Evolutionary conservation across 805 yeast species (phyloP).

Genomic region (Ascoidea rubescens): DNA sequence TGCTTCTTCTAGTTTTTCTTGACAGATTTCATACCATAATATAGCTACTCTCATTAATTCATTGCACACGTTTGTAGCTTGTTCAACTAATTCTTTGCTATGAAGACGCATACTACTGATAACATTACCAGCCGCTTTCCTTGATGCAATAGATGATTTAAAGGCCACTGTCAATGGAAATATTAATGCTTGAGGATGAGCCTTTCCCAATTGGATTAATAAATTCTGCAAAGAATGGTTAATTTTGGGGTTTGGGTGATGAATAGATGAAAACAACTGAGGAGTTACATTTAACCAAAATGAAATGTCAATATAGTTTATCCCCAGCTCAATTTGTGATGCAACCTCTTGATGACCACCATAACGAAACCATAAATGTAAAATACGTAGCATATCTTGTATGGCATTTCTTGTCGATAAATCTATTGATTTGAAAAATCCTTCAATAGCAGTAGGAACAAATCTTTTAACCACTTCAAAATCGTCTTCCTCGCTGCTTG

Average conservation of each 20-base stretch:
- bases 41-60: constrained; percentile 93
- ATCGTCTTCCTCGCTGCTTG: constrained; percentile 13
- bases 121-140: constrained; percentile 89
- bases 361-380: constrained; percentile 91
- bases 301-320: constrained; percentile 76
- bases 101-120: constrained; percentile 88
- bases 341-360: constrained; percentile 92
- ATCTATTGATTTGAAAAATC: constrained; percentile 90
- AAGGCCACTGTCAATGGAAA: constrained; percentile 94
- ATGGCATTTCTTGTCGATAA: constrained; percentile 75
- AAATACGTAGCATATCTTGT: constrained; percentile 80
- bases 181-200: constrained; percentile 94
- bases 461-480: constrained; percentile 63
- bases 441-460: constrained; percentile 91
- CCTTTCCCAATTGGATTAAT: constrained; percentile 78
- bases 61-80: constrained; percentile 86
- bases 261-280: constrained; percentile 89
- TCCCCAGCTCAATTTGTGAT: constrained; percentile 81
- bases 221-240: constrained; percentile 68
- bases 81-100: constrained; percentile 73
- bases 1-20: constrained; percentile 94
- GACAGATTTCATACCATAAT: constrained; percentile 97
- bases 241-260: constrained; percentile 82
- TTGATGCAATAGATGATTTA: constrained; percentile 77
- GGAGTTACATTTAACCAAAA: constrained; percentile 95